phyloP scores from a whole-genome alignment of 225 moss, liverwort and hornwort genomes.

The Antitrichia curtipendula region DNA sequence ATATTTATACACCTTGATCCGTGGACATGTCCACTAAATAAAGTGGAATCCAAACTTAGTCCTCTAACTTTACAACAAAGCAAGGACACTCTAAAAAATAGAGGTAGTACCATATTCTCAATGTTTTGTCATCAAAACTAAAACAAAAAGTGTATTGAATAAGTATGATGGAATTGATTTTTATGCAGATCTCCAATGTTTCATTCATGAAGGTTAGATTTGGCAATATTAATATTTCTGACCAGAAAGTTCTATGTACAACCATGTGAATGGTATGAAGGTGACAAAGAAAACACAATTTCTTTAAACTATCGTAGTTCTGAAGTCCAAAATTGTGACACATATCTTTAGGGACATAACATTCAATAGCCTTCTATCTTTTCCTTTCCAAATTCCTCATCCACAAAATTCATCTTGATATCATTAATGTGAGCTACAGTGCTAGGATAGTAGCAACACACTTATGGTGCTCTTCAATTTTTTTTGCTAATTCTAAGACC shows the following conservation, averaged over 20 bases:
- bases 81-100: no score
- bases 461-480: no score
- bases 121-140: neutral
- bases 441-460: no score
- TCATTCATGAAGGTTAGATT: neutral
- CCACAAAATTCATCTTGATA: no score
- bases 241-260: neutral
- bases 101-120: no score
- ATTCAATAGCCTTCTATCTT: no score
- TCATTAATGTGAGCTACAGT: no score
- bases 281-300: neutral
- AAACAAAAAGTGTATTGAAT: neutral
- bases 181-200: neutral
- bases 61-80: accelerated
- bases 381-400: no score
- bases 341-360: no score
- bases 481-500: no score
- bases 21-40: neutral
- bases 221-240: neutral
- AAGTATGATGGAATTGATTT: neutral
- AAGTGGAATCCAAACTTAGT: accelerated
- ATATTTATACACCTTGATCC: neutral
- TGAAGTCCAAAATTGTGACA: neutral
- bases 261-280: neutral
- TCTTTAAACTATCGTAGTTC: neutral